Base-by-base conservation (phyloP, 208 protist genomes). In the Crithidia fasciculata region DNA sequence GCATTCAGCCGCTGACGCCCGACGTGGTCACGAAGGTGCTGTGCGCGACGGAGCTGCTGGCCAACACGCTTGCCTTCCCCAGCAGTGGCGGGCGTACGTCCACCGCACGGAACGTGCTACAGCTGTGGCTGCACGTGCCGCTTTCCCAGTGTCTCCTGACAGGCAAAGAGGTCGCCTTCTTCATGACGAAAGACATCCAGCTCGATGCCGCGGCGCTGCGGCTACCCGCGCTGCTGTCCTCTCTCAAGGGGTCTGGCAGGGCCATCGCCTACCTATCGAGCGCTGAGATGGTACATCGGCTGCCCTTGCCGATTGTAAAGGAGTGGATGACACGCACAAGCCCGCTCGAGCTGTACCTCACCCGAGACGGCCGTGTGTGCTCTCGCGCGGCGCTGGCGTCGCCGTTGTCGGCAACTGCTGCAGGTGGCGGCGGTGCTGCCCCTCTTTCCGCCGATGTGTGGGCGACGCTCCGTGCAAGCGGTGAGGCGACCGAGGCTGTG, bases 251-350 rank as follows among this genome's bases (percentile, higher is more conserved):
- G 28, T 28, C 28, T 28, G 28, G 28, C 28, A 28, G 1, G 28
- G 28, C 28, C 28, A 28, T 28, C 1, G 28, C 28, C 28, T 28
- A 28, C 28, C 28, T 28, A 28, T 28, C 28, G 28, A 28, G 28
- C 28, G 28, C 28, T 28, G 28, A 28, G 28, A 28, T 28, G 28
- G 28, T 28, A 1, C 28, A 28, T 28, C 28, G 28, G 28, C 28
- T 28, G 28, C 28, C 28, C 28, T 28, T 28, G 28, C 28, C 28
- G 28, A 28, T 28, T 28, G 28, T 28, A 28, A 37, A 15, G 7
- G 28, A 28, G 36, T 69, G 63, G 63, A 56, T 54, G 28, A 15
- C 50, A 6, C 63, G 49, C 63, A 69, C 16, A n/a, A 69, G 58
- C 50, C 63, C 63, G 7, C 50, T 49, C 5, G 63, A 9, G 37